A percentile compares a stretch with the other conserved stretches of the same genome.
Conservation (phyloP, 2,329 filamentous ascomycete species). For the Achaetomium macrosporum region DNA sequence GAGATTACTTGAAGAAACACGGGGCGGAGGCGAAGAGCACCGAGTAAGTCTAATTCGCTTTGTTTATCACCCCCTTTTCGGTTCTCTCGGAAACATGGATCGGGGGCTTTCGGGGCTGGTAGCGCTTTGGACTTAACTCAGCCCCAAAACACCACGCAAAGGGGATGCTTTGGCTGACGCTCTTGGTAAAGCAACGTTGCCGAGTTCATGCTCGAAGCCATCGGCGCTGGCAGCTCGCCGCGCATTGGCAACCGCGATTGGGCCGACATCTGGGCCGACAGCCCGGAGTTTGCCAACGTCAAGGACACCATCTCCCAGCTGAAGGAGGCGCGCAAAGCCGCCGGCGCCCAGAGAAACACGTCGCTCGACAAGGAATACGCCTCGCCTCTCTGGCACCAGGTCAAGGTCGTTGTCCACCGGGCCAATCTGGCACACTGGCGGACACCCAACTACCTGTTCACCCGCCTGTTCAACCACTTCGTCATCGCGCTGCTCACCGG, state of each 20-base stretch:
- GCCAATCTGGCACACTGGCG: slow-evolving; percentile 79
- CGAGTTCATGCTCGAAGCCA: slow-evolving; percentile 82
- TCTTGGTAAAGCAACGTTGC: slow-evolving; percentile 41
- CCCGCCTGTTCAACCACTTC: slow-evolving; percentile 77
- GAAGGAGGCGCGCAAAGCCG: slow-evolving; percentile 52
- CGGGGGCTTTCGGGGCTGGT: too few relatives aligned
- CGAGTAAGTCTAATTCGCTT: too few relatives aligned
- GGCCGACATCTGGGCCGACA: slow-evolving; percentile 73
- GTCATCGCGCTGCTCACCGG: slow-evolving; percentile 73
- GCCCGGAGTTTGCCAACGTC: slow-evolving; percentile 59
- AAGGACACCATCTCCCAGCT: slow-evolving; percentile 63
- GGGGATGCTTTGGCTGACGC: too few relatives aligned
- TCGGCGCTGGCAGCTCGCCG: slow-evolving; percentile 67
- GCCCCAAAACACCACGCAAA: too few relatives aligned
- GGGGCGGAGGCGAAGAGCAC: slow-evolving; percentile 54
- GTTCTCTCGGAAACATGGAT: too few relatives aligned
- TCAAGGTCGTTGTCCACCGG: slow-evolving; percentile 66
- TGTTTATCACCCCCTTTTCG: too few relatives aligned
- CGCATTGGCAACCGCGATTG: slow-evolving; percentile 71
- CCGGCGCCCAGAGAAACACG: slow-evolving; percentile 39
- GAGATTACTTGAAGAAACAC: slow-evolving; percentile 54
- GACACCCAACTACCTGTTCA: slow-evolving; percentile 83
- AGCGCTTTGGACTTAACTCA: too few relatives aligned
- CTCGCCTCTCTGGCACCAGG: slow-evolving; percentile 71
- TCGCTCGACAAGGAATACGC: slow-evolving; percentile 70